These are phyloP conservation scores for Verticillium nonalfalfae DNA, from an alignment of 2,329 filamentous ascomycete species.

Conservation along the genomic window DNA sequence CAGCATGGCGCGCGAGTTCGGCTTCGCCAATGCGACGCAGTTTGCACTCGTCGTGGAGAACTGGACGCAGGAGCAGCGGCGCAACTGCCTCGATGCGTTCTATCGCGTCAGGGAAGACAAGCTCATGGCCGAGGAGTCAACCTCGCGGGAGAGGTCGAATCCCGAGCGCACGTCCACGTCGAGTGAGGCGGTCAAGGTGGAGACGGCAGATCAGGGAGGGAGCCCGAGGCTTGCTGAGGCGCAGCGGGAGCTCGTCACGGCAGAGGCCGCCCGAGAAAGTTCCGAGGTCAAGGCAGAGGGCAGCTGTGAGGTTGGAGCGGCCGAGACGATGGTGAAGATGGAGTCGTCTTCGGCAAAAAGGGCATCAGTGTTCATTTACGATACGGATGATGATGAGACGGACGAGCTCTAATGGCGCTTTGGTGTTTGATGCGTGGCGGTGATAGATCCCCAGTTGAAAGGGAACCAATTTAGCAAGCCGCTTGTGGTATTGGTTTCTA, in stretches of 20 bases:
- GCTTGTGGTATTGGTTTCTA: too few species aligned
- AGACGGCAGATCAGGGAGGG: not conserved
- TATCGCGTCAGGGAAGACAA: slow-evolving; percentile 61
- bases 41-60: slow-evolving; percentile 88
- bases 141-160: slow-evolving; percentile 11
- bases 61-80: slow-evolving; percentile 79
- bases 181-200: slow-evolving; percentile 3
- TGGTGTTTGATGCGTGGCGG: not conserved
- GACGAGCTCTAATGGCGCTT: not conserved
- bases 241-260: slow-evolving; percentile 6
- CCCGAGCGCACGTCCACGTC: slow-evolving; percentile 3
- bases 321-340: not conserved
- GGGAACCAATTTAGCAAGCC: too few species aligned
- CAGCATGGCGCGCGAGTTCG: slow-evolving; percentile 76
- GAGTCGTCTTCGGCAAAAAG: slow-evolving; percentile 6
- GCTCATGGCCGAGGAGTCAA: slow-evolving; percentile 26
- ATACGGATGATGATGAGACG: slow-evolving; percentile 28
- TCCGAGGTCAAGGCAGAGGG: slow-evolving; percentile 9
- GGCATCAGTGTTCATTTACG: slow-evolving; percentile 27
- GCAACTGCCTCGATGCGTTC: slow-evolving; percentile 73
- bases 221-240: not conserved
- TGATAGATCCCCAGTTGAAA: not conserved
- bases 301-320: slow-evolving; percentile 1
- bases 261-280: not conserved
- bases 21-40: slow-evolving; percentile 68